Base-by-base conservation (phyloP, 1,139 yeast genomes). In the Candida gigantensis region DNA sequence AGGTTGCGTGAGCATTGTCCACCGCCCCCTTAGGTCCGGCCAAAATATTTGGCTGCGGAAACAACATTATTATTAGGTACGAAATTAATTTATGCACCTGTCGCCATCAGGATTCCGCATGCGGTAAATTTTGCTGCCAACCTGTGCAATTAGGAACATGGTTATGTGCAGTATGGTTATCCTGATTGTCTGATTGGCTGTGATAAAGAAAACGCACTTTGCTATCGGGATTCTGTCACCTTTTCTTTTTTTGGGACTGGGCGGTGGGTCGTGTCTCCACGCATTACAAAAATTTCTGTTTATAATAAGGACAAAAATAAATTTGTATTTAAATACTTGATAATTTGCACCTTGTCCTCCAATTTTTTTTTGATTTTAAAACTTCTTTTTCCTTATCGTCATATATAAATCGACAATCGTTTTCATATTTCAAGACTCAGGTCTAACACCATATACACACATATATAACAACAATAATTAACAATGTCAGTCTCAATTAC, bases 401-500 rank as follows among this genome's bases (percentile, higher is more conserved):
- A 9, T 9, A 21, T 24, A 6, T 24, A 18, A 18, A 18, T 18
- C 19, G 19, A 18, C 19, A 6, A 18, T 18, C 19, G 19, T 18
- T 18, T 18, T 18, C 5, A 6, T 18, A 18, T 18, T 6, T 18
- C 19, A 18, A 18, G 7, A 18, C 13, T 28, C 37, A 30, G 3
- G n/a, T n/a, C n/a, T n/a, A n/a, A n/a, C n/a, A n/a, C n/a, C n/a
- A n/a, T n/a, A n/a, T n/a, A 29, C 15, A 20, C 29, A 32, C 35
- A 39, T 19, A 38, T 25, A 39, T 24, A 30, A 9, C 21, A 9
- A 16, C 18, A 39, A 18, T 15, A 34, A 8, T n/a, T n/a, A 28
- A 46, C 14, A 34, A 45, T 44, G 44, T 65, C 67, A 72, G 67
- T 71, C 51, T 60, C 74, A 36, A 60, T 76, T 46, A 68, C 78